Base-by-base conservation (phyloP, 2,329 filamentous ascomycete species). In the Gremmenia infestans region DNA sequence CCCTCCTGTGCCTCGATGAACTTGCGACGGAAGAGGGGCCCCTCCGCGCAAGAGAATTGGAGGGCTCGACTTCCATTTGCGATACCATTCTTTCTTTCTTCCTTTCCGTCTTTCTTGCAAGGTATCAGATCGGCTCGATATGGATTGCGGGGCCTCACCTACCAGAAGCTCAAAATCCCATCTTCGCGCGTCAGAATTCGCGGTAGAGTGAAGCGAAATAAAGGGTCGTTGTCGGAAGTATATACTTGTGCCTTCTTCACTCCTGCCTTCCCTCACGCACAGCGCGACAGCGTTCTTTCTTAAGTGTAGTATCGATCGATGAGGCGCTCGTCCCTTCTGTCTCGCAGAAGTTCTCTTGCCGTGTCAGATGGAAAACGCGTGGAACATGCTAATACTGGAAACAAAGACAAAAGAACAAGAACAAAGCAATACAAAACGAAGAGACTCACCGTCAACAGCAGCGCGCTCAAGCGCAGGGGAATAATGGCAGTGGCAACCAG, bases 1-100 rank as follows among this genome's bases (percentile, higher is more conserved):
- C 89, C 64, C 90, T 85, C 72, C 89, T 88, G 66, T 78, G 78
- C 60, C 85, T 79, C 48, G 65, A 64, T n/a, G 73, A 74, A 52
- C 61, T 68, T 60, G 86, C 71, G 75, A 91, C 72, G 69, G 84
- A 78, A 72, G 82, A 73, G 70, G 82, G 72, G 63, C 79, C 79
- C 68, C 84, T 83, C 66, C 82, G 74, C 68, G 81, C 76, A 63
- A 85, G 74, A 65, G 82, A 78, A 66, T 75, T 72, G 57, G 74
- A 70, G 53, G 65, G 61, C 56, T 65, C 65, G 45, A 64, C 62
- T 59, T 85, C 81, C 66, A 80, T 77, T 72, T 84, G 82, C 70
- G 83, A 86, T 71, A 86, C 81, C 82, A 86, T 86, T 32, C 2
- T 32, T 32, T 9, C 2, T 7, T 25, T 25, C 6, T 25, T 6